These are phyloP conservation scores for Ganoderma meredithae DNA, from an alignment of 1,284 basidiomycete species.

Conservation along the genomic window DNA sequence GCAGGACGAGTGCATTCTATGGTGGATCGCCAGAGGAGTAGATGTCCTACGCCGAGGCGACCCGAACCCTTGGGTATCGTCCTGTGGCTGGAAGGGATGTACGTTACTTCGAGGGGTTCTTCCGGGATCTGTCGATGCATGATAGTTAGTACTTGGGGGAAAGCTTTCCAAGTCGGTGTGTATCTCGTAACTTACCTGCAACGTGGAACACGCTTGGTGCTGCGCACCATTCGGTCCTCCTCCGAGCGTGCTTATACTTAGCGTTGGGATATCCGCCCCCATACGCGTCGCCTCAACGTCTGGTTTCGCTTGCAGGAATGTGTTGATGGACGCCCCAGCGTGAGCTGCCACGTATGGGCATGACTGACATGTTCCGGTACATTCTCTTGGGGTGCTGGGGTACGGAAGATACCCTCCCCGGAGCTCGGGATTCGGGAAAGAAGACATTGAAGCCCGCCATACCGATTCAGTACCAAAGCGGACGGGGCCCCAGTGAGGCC, in stretches of 20 bases:
- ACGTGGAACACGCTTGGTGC: neutral
- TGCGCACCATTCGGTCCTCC: neutral
- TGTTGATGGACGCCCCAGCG: neutral
- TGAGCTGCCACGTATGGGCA: neutral
- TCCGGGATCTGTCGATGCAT: neutral
- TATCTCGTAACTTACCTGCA: neutral
- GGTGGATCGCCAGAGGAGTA: neutral
- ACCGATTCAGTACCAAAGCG: too few species aligned
- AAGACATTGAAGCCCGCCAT: neutral
- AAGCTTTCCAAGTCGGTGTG: neutral
- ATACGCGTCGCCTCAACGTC: neutral
- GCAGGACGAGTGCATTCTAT: neutral
- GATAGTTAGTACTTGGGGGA: neutral
- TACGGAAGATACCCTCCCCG: neutral
- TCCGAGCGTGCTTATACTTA: neutral
- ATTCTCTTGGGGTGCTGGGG: neutral
- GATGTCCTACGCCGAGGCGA: neutral
- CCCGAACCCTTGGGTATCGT: neutral
- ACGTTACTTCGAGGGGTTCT: constrained; percentile 1
- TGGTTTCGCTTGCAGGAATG: constrained; percentile 1
- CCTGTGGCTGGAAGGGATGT: neutral
- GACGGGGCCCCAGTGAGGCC: too few species aligned
- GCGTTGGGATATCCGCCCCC: neutral
- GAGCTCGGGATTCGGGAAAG: constrained; percentile 1
- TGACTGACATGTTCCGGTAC: neutral